These are phyloP conservation scores for Schizosaccharomyces octosporus DNA, from an alignment of 805 yeast genomes.

Conservation along the genomic window DNA sequence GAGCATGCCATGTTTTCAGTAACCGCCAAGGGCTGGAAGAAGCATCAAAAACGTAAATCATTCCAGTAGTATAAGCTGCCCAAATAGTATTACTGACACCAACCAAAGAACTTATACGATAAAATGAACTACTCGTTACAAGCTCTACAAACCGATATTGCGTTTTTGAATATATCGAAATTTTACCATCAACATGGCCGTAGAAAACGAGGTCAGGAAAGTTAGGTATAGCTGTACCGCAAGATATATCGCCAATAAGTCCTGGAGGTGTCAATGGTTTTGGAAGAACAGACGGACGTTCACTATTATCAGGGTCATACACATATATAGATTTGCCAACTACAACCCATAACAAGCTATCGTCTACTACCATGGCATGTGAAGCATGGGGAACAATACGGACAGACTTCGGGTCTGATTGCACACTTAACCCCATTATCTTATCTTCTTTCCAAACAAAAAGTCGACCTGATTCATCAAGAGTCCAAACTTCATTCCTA, in stretches of 20 bases:
- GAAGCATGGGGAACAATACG: conserved; percentile 11
- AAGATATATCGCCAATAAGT: conserved; percentile 13
- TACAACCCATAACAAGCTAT: conserved; percentile 14
- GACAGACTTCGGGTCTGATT: conserved; percentile 12
- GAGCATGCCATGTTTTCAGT: conserved; percentile 17
- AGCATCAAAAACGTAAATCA: conserved; percentile 14
- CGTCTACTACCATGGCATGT: conserved; percentile 8
- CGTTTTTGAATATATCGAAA: conserved; percentile 12
- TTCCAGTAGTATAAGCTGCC: conserved; percentile 18
- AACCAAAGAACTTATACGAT: conserved; percentile 10
- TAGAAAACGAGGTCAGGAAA: conserved; percentile 13
- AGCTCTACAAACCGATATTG: conserved; percentile 11
- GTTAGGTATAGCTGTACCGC: conserved; percentile 10
- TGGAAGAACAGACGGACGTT: conserved; percentile 8
- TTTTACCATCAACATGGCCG: conserved; percentile 19
- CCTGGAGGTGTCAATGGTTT: conserved; percentile 10
- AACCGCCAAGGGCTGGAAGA: conserved; percentile 13
- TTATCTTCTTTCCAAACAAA: conserved; percentile 13
- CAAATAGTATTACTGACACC: conserved; percentile 14
- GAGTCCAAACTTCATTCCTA: conserved; percentile 12
- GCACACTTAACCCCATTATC: conserved; percentile 5
- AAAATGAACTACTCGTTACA: conserved; percentile 11
- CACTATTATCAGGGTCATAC: conserved; percentile 11
- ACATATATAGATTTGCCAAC: conserved; percentile 13
- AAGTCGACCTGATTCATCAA: conserved; percentile 17